Evolutionary conservation across 148 eudicot genomes (phyloP).

Genomic region (Rhododendron ferrugineum): DNA sequence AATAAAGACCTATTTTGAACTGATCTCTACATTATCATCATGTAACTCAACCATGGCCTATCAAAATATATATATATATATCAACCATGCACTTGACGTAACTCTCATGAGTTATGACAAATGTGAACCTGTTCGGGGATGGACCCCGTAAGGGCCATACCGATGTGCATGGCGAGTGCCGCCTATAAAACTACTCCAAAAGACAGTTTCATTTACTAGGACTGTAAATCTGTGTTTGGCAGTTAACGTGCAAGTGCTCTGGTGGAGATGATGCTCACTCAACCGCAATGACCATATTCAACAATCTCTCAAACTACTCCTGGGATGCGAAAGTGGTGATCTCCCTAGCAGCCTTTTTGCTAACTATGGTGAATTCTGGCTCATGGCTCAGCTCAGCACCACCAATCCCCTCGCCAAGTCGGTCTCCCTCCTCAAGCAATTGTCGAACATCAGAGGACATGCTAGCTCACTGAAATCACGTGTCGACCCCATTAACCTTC

Average conservation of each 20-base stretch:
- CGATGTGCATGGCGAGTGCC: not conserved
- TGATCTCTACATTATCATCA: too few relatives aligned
- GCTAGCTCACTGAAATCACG: slow-evolving; percentile 46
- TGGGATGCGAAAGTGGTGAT: slow-evolving; percentile 87
- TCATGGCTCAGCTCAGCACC: slow-evolving; percentile 42
- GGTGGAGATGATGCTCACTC: slow-evolving; percentile 71
- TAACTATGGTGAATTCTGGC: slow-evolving; percentile 83
- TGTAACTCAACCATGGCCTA: not conserved
- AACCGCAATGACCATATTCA: slow-evolving; percentile 56
- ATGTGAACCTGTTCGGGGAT: not conserved
- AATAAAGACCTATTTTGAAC: too few relatives aligned
- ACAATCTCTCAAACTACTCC: slow-evolving; percentile 58
- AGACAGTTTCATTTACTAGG: not conserved
- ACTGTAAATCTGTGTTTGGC: slow-evolving; percentile 9
- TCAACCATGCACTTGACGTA: not conserved
- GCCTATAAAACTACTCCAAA: not conserved
- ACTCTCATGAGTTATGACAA: not conserved
- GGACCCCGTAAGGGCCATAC: not conserved
- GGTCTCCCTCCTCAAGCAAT: slow-evolving; percentile 61
- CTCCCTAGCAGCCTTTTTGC: slow-evolving; percentile 59
- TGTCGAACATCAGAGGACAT: slow-evolving; percentile 54
- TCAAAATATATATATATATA: too few relatives aligned
- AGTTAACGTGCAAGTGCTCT: slow-evolving; percentile 80
- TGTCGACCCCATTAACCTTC: slow-evolving; percentile 51
- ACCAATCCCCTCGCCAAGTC: slow-evolving; percentile 71